Percentiles rank a stretch among this genome's conserved stretches.
phyloP scores from a whole-genome alignment of 2,329 filamentous ascomycete species.

The Aspergillus fijiensis region DNA sequence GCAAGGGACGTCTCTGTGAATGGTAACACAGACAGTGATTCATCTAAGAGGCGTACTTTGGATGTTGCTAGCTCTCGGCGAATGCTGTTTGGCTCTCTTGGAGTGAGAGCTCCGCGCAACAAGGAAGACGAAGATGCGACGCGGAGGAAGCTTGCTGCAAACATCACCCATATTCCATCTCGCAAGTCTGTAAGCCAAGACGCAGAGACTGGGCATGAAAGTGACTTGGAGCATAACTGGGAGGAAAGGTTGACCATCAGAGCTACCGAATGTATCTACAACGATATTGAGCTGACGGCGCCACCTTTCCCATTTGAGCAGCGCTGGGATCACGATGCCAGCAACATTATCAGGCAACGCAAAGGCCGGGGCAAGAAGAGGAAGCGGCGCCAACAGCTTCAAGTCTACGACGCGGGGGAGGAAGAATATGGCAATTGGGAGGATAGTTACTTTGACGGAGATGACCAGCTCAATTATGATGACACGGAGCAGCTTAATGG shows the following conservation, averaged over 20 bases:
- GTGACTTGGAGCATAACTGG: slow-evolving; percentile 66
- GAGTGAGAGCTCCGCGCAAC: slow-evolving; percentile 65
- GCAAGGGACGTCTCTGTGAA: slow-evolving; percentile 15
- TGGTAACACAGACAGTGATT: slow-evolving; percentile 13
- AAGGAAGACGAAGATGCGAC: slow-evolving; percentile 67
- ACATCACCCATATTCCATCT: slow-evolving; percentile 41
- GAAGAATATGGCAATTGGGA: slow-evolving; percentile 40
- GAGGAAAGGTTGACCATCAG: slow-evolving; percentile 69
- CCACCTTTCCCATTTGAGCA: slow-evolving; percentile 90
- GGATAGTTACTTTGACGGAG: slow-evolving; percentile 35
- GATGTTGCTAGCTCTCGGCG: slow-evolving; percentile 65
- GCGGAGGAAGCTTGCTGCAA: slow-evolving; percentile 59
- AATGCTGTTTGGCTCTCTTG: slow-evolving; percentile 70
- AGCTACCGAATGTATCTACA: slow-evolving; percentile 81
- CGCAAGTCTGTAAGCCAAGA: slow-evolving; percentile 26
- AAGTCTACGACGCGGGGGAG: slow-evolving; percentile 46
- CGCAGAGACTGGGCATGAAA: slow-evolving; percentile 28
- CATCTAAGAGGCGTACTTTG: slow-evolving; percentile 44
- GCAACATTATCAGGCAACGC: slow-evolving; percentile 43
- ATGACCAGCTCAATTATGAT: slow-evolving; percentile 42
- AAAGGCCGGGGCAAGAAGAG: slow-evolving; percentile 38
- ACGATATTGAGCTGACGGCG: slow-evolving; percentile 65
- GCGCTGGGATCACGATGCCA: slow-evolving; percentile 79
- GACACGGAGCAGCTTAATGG: slow-evolving; percentile 37
- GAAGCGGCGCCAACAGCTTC: slow-evolving; percentile 55